A percentile compares a stretch with the other conserved stretches of the same genome.
phyloP scores from a whole-genome alignment of 768 basidiomycete genomes.

The Mycena kentingensis region DNA sequence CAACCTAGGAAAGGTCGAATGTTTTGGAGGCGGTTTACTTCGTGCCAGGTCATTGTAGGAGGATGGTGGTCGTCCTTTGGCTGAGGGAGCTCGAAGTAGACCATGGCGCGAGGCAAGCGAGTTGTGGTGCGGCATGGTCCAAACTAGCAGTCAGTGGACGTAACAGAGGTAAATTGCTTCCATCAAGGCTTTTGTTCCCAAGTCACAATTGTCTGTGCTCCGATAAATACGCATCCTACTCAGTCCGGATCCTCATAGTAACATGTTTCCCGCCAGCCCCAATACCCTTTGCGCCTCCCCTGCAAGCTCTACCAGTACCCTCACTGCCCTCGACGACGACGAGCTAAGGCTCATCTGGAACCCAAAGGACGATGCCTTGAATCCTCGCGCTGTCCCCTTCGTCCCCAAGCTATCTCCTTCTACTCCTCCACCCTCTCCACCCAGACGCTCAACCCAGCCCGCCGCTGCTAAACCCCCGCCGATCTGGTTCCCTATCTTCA shows the following conservation, averaged over 20 bases:
- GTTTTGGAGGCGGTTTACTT: constrained; percentile 12
- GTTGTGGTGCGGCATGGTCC: too few species aligned
- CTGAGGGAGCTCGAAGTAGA: constrained; percentile 13
- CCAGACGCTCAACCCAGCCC: too few species aligned
- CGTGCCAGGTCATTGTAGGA: constrained; percentile 16
- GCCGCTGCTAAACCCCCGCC: constrained; percentile 7
- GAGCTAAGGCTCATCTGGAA: constrained; percentile 10
- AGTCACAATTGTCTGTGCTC: too few species aligned
- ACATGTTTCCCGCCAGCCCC: too few species aligned
- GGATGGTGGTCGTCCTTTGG: constrained; percentile 11
- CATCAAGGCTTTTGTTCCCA: too few species aligned
- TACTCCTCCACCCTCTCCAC: neutral
- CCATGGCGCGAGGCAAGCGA: neutral
- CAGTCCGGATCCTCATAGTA: too few species aligned
- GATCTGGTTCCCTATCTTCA: constrained; percentile 15
- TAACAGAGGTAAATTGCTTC: too few species aligned
- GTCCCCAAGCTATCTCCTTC: constrained; percentile 9
- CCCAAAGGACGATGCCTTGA: too few species aligned
- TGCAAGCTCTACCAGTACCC: constrained; percentile 21
- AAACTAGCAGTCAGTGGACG: too few species aligned
- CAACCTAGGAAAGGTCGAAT: constrained; percentile 17
- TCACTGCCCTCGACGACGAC: constrained; percentile 19
- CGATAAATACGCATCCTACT: too few species aligned
- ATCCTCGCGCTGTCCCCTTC: constrained; percentile 18
- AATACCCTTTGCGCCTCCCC: constrained; percentile 9